phyloP scores from a whole-genome alignment of 495 filamentous ascomycete genomes.

The Tetracladium setigerum region DNA sequence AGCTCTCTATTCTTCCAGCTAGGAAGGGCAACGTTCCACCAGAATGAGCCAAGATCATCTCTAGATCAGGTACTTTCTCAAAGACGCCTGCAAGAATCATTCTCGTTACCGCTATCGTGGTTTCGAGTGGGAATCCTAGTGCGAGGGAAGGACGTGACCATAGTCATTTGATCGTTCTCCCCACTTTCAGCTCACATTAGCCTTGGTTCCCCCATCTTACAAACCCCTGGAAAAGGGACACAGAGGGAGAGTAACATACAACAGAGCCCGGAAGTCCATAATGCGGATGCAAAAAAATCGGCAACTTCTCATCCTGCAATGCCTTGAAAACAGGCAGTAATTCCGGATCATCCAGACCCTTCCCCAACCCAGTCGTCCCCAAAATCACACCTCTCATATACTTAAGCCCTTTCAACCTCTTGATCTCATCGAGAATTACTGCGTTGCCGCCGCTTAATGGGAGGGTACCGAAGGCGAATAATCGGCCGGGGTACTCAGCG shows the following conservation, averaged over 20 bases:
- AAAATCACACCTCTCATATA: constrained; percentile 81
- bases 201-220: too few relatives aligned
- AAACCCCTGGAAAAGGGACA: too few relatives aligned
- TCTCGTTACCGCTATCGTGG: constrained; percentile 80
- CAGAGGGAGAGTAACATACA: too few relatives aligned
- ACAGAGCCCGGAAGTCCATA: constrained; percentile 79
- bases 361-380: constrained; percentile 75
- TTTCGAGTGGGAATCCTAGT: constrained; percentile 88
- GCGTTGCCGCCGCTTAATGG: constrained; percentile 63
- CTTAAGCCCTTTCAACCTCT: constrained; percentile 47
- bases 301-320: constrained; percentile 50
- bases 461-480: constrained; percentile 78
- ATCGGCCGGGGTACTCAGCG: constrained; percentile 40
- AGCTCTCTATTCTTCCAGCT: constrained; percentile 82
- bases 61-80: constrained; percentile 63
- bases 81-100: constrained; percentile 85
- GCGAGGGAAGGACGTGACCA: constrained; percentile 86
- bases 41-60: constrained; percentile 77
- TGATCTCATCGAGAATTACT: constrained; percentile 56
- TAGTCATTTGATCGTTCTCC: constrained; percentile 64
- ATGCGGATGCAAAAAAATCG: constrained; percentile 88
- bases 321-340: constrained; percentile 65
- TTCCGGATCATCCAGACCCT: constrained; percentile 70
- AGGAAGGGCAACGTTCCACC: constrained; percentile 87
- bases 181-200: too few relatives aligned